Evolutionary conservation across 2,329 filamentous ascomycete genomes (phyloP), one percentile per base, ranked within the genome.

Genomic region (Colletotrichum tabaci): DNA sequence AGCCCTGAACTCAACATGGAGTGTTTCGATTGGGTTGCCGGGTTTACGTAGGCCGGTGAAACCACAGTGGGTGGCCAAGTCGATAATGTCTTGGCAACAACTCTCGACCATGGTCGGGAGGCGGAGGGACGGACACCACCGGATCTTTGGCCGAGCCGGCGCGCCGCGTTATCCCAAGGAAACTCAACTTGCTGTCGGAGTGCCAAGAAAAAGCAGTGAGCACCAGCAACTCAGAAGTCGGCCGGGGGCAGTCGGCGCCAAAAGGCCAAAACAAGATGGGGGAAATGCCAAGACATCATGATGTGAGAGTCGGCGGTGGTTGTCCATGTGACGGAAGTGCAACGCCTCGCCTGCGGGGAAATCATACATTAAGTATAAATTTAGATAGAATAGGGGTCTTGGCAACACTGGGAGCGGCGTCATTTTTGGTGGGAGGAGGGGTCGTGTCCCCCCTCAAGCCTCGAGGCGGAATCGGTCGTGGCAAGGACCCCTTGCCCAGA

Each of bases 301-400:
- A 63, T 68, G 58, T 52, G 30, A 60, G 57, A 64, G 40, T 23
- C 38, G 23, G 15, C 52, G 58, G 46, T 42, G 40, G 13, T 30
- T 21, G 13, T 71, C 49, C 46, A 46, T 68, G 64, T 58, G 58
- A 63, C 30, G 21, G 42, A 55, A 21, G 16, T 38, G 58, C 30
- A 47, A 30, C 63, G 38, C n/a, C 56, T 40, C 56, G 47, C 30
- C 42, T 68, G 65, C 65, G 69, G 58, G 65, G 65, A 63, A 60
- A 49, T 69, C 58, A 60, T 23, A 64, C 47, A 50, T 63, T 60
- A 15, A 23, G 38, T 69, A 46, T 61, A 60, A 63, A 71, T 55
- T 68, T 68, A 64, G 58, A 63, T 42, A 55, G 46, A 30, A 47
- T 60, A 40, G 44, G 9, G 50, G 65, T 68, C 68, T 71, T 68